Percentiles rank a stretch among this genome's conserved stretches.
Conservation (phyloP, 2,329 filamentous ascomycete genomes). For the Penicillium sp. region DNA sequence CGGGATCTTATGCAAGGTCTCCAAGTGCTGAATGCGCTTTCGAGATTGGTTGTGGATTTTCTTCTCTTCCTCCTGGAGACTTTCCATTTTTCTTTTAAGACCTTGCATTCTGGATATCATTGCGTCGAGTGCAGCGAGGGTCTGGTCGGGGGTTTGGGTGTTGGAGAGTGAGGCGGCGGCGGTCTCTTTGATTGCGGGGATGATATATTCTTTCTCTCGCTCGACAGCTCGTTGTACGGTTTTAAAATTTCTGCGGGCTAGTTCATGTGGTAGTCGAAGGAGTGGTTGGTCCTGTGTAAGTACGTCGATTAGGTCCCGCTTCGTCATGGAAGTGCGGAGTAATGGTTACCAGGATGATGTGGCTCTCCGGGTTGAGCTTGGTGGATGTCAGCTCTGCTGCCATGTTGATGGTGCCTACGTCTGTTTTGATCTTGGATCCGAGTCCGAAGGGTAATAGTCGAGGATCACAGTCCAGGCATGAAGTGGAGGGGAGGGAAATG, state of each 20-base stretch:
- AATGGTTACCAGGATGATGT: conserved; percentile 39
- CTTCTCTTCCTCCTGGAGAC: conserved; percentile 69
- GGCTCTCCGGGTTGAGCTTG: conserved; percentile 44
- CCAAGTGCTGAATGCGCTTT: conserved; percentile 69
- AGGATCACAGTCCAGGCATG: background rate
- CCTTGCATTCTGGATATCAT: conserved; percentile 79
- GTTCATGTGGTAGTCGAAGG: conserved; percentile 82
- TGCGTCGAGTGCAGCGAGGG: conserved; percentile 70
- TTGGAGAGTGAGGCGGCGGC: conserved; percentile 58
- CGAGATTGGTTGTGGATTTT: conserved; percentile 65
- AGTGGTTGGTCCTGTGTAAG: conserved; percentile 73
- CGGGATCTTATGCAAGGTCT: conserved; percentile 69
- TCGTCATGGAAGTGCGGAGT: conserved; percentile 9
- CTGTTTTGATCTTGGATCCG: background rate
- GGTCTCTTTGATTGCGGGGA: conserved; percentile 44
- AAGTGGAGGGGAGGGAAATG: conserved; percentile 4
- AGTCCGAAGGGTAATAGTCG: background rate
- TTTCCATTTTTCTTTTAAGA: conserved; percentile 76
- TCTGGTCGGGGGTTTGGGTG: conserved; percentile 55
- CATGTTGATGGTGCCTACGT: conserved; percentile 20
- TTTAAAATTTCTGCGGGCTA: conserved; percentile 89
- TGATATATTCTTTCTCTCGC: conserved; percentile 41
- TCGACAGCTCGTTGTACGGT: conserved; percentile 49
- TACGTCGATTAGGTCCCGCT: conserved; percentile 5
- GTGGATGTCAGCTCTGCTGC: conserved; percentile 40